Evolutionary conservation across 371 early-diverging fungal species (phyloP).

Genomic region (Rhizopus stolonifer): DNA sequence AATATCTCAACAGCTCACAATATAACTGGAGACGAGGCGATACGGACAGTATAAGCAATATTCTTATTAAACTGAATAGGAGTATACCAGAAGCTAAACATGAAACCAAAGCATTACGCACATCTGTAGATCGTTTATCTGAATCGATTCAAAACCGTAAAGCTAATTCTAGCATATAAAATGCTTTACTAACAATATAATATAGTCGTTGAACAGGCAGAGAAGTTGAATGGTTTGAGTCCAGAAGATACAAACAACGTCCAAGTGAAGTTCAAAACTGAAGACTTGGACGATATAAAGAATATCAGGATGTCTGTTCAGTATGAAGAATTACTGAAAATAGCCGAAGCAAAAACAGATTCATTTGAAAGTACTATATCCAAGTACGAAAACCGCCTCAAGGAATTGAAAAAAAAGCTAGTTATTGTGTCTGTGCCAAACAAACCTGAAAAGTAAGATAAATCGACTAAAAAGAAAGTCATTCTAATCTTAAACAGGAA

Average conservation of each 20-base stretch:
- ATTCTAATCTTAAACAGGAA: neutral
- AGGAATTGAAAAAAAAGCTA: conserved; percentile 1
- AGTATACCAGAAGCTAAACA: neutral
- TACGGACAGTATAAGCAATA: neutral
- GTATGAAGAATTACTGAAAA: neutral
- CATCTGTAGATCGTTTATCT: neutral
- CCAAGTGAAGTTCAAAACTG: neutral
- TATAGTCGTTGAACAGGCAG: neutral
- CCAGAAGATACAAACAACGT: neutral
- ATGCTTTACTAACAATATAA: neutral
- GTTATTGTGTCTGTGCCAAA: neutral
- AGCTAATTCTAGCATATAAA: neutral
- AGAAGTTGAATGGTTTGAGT: neutral
- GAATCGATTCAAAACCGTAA: neutral
- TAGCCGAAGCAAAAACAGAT: neutral
- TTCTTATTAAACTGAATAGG: neutral
- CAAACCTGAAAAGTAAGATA: conserved; percentile 1
- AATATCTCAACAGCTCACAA: neutral
- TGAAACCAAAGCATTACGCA: neutral
- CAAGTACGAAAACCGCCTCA: neutral
- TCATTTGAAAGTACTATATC: neutral
- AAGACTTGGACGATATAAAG: neutral
- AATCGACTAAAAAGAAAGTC: neutral
- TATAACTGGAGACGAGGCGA: neutral
- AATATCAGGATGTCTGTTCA: neutral